Base-by-base conservation (phyloP, 257 asterid genomes). In the Scutellaria galericulata region DNA sequence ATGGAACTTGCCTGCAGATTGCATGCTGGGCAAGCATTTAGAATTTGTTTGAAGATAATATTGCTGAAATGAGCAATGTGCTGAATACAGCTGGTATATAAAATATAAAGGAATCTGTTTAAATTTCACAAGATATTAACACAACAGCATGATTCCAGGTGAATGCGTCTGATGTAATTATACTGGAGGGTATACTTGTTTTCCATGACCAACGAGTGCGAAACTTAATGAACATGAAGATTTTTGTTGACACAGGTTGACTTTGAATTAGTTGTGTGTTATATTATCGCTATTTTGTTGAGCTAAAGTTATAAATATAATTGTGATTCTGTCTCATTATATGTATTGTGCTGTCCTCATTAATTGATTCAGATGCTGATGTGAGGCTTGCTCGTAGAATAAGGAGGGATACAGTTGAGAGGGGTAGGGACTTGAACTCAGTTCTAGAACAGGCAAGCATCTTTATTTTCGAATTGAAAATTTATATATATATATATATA, bases 311-410 rank as follows among this genome's bases (percentile, higher is more conserved):
- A 39, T 18, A 18, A 18, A 18, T 18, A 18, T 46, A 27, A 65
- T 15, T 9, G 6, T 40, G 24, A 27, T 58, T 13, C 12, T 57
- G 10, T 70, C 60, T 63, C 76, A 71, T 75, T 31, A 31, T 31
- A 56, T 63, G 18, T 20, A 50, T 5, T 53, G n/a, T 27, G 51
- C 1, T 40, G 35, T 70, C 37, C 2, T 68, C 42, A 57, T 67
- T 68, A 58, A 47, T 74, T 72, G 35, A 59, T 73, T 70, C 84
- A 88, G 95, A 86, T 90, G 95, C 99, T 84, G 99, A 95, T 81
- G 97, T 95, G 86, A 92, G 99, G 82, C 98, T 92, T 85, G 98
- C 97, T 84, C 98, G 98, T 80, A 83, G 99, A 84, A 95, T 95
- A 83, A 85, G 96, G 79, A 96, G 98, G 64, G 99, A 95, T 81